Conservation (phyloP, 306 rosid genomes). For the Prunus salicina region DNA sequence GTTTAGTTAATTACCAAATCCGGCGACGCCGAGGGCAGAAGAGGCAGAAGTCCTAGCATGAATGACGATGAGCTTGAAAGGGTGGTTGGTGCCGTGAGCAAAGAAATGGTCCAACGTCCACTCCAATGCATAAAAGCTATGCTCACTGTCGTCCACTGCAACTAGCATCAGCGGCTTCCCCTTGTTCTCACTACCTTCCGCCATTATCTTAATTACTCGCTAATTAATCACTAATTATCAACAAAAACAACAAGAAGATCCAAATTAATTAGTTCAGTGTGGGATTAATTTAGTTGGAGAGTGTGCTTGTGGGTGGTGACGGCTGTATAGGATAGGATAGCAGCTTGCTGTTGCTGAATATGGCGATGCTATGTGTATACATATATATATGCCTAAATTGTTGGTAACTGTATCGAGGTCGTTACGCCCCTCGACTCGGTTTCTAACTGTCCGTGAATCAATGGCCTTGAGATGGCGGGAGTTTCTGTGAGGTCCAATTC, state of each 20-base stretch:
- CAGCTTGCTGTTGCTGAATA: too few relatives aligned
- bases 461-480: too few relatives aligned
- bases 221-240: not conserved
- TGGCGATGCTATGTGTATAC: too few relatives aligned
- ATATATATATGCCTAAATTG: not conserved
- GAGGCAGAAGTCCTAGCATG: slow-evolving; percentile 31
- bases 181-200: not conserved
- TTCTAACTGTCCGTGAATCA: too few relatives aligned
- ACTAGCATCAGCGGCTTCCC: slow-evolving; percentile 30
- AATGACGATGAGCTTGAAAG: slow-evolving; percentile 27
- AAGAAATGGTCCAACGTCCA: slow-evolving; percentile 41
- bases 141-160: slow-evolving; percentile 35
- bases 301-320: too few relatives aligned
- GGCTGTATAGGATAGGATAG: too few relatives aligned
- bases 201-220: slow-evolving; percentile 25
- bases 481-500: too few relatives aligned
- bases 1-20: slow-evolving; percentile 13
- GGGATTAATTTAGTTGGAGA: too few relatives aligned
- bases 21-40: slow-evolving; percentile 16
- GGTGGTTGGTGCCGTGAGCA: not conserved
- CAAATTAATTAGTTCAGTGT: not conserved
- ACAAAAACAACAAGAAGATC: not conserved
- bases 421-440: not conserved
- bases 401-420: not conserved
- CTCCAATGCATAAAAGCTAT: slow-evolving; percentile 37